Conservation (phyloP, 2,329 filamentous ascomycete species). For the Ophiognomonia clavigignenti-juglandacearum region DNA sequence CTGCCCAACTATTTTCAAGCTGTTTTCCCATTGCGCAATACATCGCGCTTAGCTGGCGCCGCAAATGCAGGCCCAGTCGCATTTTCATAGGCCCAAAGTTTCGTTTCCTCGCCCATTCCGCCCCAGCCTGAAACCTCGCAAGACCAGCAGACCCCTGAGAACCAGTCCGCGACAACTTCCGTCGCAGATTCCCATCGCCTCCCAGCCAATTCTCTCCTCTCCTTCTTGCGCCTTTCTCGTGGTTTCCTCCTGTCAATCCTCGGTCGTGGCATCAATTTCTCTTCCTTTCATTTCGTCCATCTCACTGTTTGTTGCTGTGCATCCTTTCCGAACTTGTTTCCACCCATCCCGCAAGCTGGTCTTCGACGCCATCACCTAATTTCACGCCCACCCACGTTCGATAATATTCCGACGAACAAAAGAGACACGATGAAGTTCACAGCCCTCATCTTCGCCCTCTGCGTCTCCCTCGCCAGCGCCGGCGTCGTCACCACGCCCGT, state of each 20-base stretch:
- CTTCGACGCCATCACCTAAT: neutral
- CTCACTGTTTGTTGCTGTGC: neutral
- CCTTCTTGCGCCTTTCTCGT: neutral
- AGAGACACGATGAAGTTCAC: constrained; percentile 41
- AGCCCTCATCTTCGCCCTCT: constrained; percentile 35
- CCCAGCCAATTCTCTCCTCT: neutral
- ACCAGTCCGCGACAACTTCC: constrained; percentile 6
- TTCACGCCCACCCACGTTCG: neutral
- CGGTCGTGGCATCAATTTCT: neutral
- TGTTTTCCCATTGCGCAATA: too few species aligned
- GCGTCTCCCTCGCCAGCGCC: constrained; percentile 42
- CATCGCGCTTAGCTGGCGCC: too few species aligned
- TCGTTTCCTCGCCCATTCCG: constrained; percentile 7
- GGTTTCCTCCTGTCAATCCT: neutral
- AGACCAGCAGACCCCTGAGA: constrained; percentile 9
- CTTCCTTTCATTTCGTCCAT: neutral
- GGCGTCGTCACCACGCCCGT: constrained; percentile 54
- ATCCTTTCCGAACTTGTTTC: neutral
- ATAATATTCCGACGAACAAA: constrained; percentile 16
- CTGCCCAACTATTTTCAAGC: too few species aligned
- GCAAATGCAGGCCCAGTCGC: too few species aligned
- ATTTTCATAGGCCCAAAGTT: constrained; percentile 11
- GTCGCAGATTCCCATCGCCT: constrained; percentile 9
- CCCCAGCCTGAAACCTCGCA: constrained; percentile 13
- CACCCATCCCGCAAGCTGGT: constrained; percentile 1